phyloP scores from a whole-genome alignment of 495 filamentous ascomycete species.

The Podospora appendiculata region DNA sequence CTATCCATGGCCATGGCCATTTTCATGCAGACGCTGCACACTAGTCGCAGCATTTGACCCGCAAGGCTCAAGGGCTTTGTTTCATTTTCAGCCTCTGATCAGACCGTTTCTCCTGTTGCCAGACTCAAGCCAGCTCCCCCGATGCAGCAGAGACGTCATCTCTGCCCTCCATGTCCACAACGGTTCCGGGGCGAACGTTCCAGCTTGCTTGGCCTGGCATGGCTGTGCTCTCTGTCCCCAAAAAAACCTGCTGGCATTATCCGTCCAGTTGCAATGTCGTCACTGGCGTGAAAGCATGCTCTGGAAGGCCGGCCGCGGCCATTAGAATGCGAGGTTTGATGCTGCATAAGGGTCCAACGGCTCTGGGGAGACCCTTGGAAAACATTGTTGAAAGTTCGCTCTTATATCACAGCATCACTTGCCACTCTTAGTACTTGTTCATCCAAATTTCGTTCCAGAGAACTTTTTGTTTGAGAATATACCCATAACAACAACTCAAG shows the following conservation, averaged over 20 bases:
- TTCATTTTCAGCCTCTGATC: conserved; percentile 3
- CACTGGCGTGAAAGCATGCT: conserved; percentile 5
- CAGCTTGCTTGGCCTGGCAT: too few species aligned
- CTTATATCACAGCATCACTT: conserved; percentile 12
- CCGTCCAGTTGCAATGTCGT: conserved; percentile 13
- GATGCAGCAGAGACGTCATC: conserved; percentile 15
- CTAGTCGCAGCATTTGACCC: background rate
- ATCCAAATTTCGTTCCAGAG: conserved; percentile 7
- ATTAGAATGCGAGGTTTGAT: conserved; percentile 11
- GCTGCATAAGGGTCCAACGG: conserved; percentile 13
- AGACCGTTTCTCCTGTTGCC: background rate
- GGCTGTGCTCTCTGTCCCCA: background rate
- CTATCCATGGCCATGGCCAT: too few species aligned
- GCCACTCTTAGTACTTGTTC: background rate
- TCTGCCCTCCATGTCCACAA: background rate
- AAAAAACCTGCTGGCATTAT: background rate
- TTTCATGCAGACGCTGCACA: background rate
- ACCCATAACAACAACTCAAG: background rate
- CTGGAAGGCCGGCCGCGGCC: background rate
- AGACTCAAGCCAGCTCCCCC: too few species aligned
- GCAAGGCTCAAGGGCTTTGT: conserved; percentile 20
- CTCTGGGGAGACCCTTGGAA: conserved; percentile 4
- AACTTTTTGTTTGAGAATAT: background rate
- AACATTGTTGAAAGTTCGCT: conserved; percentile 1
- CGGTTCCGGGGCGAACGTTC: too few species aligned